Evolutionary conservation across 306 rosid species (phyloP).

Genomic region (Glycyrrhiza uralensis): DNA sequence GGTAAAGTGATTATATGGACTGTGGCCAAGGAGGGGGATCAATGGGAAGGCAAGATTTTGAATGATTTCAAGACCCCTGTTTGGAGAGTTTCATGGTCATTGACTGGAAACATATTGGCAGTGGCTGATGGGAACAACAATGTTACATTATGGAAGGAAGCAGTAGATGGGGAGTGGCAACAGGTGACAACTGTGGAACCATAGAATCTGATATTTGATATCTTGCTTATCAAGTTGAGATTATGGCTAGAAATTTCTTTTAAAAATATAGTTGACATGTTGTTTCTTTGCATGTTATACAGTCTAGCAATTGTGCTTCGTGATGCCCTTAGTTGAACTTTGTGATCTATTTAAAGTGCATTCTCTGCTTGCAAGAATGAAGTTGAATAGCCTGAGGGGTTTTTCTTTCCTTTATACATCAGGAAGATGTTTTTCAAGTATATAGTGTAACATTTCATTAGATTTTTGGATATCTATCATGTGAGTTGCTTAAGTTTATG

Average conservation of each 20-base stretch:
- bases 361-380: constrained; percentile 26
- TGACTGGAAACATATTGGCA: constrained; percentile 75
- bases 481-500: constrained; percentile 10
- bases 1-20: constrained; percentile 73
- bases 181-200: constrained; percentile 74
- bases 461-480: background rate
- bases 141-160: constrained; percentile 74
- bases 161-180: constrained; percentile 75
- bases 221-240: constrained; percentile 9
- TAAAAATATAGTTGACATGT: background rate
- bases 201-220: constrained; percentile 32
- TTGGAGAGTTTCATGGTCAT: constrained; percentile 79
- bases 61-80: constrained; percentile 70
- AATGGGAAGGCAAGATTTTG: constrained; percentile 74
- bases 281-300: constrained; percentile 24
- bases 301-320: constrained; percentile 26
- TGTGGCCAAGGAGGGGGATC: constrained; percentile 75
- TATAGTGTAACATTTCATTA: constrained; percentile 12
- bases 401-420: background rate
- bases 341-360: constrained; percentile 16
- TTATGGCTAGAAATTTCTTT: constrained; percentile 20
- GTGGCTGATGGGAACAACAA: constrained; percentile 76
- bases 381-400: constrained; percentile 25
- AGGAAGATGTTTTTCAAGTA: background rate
- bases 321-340: background rate